phyloP scores from a whole-genome alignment of 1,284 basidiomycete species.

The Ceratobasidium theobromae region DNA sequence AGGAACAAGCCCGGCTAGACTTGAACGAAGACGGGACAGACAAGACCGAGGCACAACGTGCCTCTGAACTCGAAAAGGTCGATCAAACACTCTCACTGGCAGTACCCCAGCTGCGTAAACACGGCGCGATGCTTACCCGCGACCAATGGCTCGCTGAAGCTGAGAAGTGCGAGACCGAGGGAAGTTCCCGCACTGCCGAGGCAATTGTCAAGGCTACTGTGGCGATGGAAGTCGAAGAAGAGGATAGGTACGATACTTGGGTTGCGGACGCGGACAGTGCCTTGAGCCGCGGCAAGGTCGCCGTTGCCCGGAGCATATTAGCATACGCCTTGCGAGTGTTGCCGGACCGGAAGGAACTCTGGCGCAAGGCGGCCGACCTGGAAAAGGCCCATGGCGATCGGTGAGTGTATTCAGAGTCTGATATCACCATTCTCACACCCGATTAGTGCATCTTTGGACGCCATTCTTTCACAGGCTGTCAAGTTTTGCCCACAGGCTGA shows the following conservation, averaged over 20 bases:
- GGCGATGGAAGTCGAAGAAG: slow-evolving; percentile 93
- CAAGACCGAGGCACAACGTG: slow-evolving; percentile 57
- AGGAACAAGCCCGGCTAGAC: slow-evolving; percentile 65
- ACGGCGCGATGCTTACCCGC: slow-evolving; percentile 85
- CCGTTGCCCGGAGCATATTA: slow-evolving; percentile 82
- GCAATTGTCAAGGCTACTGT: slow-evolving; percentile 96
- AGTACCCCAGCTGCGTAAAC: slow-evolving; percentile 74
- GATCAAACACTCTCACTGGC: slow-evolving; percentile 87
- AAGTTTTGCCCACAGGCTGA: slow-evolving; percentile 91
- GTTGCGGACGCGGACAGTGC: slow-evolving; percentile 86
- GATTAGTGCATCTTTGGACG: slow-evolving; percentile 73
- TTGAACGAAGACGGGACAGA: slow-evolving; percentile 48
- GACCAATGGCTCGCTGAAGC: slow-evolving; percentile 98
- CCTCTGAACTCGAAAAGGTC: slow-evolving; percentile 68
- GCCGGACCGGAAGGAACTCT: slow-evolving; percentile 79
- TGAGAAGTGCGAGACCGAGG: slow-evolving; percentile 86
- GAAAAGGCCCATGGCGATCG: slow-evolving; percentile 87
- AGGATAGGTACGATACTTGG: slow-evolving; percentile 90
- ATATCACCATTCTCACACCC: slow-evolving; percentile 25
- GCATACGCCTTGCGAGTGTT: slow-evolving; percentile 91
- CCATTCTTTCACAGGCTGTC: slow-evolving; percentile 80
- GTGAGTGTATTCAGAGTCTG: slow-evolving; percentile 44
- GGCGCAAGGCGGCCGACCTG: slow-evolving; percentile 88
- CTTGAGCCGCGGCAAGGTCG: slow-evolving; percentile 71
- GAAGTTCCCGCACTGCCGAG: slow-evolving; percentile 82